Conservation (phyloP, 495 filamentous ascomycete genomes). For the Bryoglossum gracile region DNA sequence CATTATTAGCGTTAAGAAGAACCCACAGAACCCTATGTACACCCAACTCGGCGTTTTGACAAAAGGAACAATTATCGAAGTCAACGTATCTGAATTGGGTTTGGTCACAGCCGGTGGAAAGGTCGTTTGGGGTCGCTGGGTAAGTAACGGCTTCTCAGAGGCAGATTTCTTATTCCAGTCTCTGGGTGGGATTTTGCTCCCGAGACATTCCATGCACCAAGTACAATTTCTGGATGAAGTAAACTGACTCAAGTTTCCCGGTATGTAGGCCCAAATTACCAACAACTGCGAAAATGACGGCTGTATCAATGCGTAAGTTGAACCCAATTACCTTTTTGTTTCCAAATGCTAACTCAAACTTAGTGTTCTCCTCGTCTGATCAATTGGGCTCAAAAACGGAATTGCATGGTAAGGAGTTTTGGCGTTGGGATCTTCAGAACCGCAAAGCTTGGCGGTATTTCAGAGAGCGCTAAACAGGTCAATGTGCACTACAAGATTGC, state of each 20-base stretch:
- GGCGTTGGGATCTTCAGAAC: no score
- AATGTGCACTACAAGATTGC: no score
- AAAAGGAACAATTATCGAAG: slow-evolving; percentile 91
- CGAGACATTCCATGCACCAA: no score
- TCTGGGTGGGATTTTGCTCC: no score
- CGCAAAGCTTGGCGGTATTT: no score
- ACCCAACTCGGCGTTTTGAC: slow-evolving; percentile 88
- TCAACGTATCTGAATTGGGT: slow-evolving; percentile 90
- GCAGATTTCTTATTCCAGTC: no score
- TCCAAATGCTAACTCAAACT: neutral
- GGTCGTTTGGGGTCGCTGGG: slow-evolving; percentile 85
- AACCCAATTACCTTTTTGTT: slow-evolving; percentile 14
- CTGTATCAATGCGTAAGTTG: slow-evolving; percentile 58
- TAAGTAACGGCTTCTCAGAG: no score
- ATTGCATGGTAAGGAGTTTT: slow-evolving; percentile 12
- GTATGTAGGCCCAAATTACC: slow-evolving; percentile 66
- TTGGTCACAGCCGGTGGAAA: slow-evolving; percentile 90
- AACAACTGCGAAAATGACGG: slow-evolving; percentile 77
- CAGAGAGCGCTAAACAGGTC: no score
- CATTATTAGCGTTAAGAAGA: slow-evolving; percentile 95
- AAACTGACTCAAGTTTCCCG: no score
- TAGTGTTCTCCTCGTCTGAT: neutral
- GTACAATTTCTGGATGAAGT: no score
- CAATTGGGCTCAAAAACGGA: neutral
- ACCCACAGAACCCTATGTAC: slow-evolving; percentile 90